These are phyloP conservation scores for Aspergillus pseudoterreus DNA, from an alignment of 2,329 filamentous ascomycete genomes.

Conservation along the genomic window DNA sequence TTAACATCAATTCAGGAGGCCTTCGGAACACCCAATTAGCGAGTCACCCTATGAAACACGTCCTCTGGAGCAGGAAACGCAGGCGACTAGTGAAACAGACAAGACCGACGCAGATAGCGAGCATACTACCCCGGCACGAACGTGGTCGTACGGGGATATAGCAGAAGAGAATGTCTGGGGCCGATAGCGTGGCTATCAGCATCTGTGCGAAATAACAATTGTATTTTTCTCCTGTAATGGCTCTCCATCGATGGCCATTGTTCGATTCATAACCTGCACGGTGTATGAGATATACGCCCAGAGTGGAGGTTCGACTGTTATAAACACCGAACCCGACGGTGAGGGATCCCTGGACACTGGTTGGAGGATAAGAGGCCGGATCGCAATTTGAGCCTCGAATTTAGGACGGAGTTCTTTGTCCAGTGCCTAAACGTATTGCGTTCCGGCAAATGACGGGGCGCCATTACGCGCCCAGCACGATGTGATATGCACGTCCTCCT, in stretches of 20 bases:
- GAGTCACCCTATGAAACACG: conserved; percentile 13
- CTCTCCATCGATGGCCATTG: neutral
- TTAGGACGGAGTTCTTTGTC: neutral
- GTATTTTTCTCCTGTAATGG: no score
- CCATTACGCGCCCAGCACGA: conserved; percentile 21
- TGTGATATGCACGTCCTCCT: conserved; percentile 7
- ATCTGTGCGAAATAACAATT: neutral
- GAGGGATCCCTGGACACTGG: neutral
- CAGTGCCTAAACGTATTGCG: neutral
- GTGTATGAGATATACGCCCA: neutral
- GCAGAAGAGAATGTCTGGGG: conserved; percentile 38
- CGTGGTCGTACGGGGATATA: conserved; percentile 29
- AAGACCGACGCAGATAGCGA: conserved; percentile 4
- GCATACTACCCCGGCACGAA: conserved; percentile 13
- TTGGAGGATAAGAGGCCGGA: neutral
- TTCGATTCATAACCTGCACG: neutral
- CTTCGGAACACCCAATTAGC: conserved; percentile 28
- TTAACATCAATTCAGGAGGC: conserved; percentile 23
- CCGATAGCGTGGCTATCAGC: conserved; percentile 15
- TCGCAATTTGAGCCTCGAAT: neutral
- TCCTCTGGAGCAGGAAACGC: neutral
- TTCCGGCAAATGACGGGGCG: conserved; percentile 12
- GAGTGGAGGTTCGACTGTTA: neutral
- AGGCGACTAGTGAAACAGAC: conserved; percentile 1
- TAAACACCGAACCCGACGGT: neutral